Percentiles rank a stretch among this genome's conserved stretches.
phyloP scores from a whole-genome alignment of 1,139 yeast species.

The Kurtzmaniella quercitrusa region DNA sequence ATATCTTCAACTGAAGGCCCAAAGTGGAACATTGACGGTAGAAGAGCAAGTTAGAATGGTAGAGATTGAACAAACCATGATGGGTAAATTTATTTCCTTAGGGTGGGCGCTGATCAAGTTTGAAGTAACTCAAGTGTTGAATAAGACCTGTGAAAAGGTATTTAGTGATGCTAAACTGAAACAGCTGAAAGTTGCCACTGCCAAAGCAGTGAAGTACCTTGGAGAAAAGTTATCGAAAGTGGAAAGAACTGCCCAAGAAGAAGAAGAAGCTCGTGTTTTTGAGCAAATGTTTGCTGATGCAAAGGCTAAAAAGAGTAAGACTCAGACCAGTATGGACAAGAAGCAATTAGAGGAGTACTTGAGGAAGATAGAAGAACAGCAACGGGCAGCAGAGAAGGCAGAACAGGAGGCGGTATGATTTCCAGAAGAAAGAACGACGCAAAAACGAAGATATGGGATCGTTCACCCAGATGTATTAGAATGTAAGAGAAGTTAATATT shows the following conservation, averaged over 20 bases:
- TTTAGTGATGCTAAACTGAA: conserved; percentile 52
- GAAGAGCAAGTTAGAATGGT: conserved; percentile 51
- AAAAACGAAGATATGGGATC: no score
- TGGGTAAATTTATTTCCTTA: conserved; percentile 70
- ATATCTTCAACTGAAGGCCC: conserved; percentile 30
- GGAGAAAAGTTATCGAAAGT: conserved; percentile 56
- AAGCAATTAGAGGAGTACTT: conserved; percentile 20
- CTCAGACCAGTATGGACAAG: conserved; percentile 12
- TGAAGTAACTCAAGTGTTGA: conserved; percentile 64
- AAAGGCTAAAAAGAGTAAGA: conserved; percentile 43
- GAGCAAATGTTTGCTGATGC: conserved; percentile 83
- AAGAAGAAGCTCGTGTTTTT: conserved; percentile 79
- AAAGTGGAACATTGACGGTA: conserved; percentile 29
- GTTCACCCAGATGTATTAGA: no score
- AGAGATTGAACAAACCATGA: conserved; percentile 60
- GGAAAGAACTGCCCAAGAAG: conserved; percentile 63
- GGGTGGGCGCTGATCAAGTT: conserved; percentile 79
- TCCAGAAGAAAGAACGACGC: no score
- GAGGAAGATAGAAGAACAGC: conserved; percentile 13
- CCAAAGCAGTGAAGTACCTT: conserved; percentile 54
- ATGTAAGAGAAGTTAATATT: no score
- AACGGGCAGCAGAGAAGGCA: not conserved
- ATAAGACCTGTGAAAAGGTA: conserved; percentile 59
- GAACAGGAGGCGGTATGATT: not conserved
- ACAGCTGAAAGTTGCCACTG: conserved; percentile 52